phyloP scores from a whole-genome alignment of 768 basidiomycete genomes.

The Melanogaster broomeanus region DNA sequence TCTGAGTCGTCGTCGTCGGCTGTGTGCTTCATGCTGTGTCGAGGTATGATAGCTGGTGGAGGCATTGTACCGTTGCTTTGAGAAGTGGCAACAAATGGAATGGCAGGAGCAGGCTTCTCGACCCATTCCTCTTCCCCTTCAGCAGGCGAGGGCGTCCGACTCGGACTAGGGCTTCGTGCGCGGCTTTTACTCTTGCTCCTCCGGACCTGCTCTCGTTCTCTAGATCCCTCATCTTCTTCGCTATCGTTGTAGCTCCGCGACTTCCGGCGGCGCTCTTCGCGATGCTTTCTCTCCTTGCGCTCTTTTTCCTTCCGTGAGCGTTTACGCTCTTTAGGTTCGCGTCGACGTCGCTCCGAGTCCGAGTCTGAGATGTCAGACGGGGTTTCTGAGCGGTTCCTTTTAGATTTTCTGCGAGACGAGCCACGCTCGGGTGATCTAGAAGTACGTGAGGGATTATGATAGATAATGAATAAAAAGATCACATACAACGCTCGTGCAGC shows the following conservation, averaged over 20 bases:
- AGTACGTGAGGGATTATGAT: neutral
- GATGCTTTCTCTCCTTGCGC: slow-evolving; percentile 41
- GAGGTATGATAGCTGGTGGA: slow-evolving; percentile 20
- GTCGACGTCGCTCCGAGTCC: slow-evolving; percentile 60
- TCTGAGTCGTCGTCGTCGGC: slow-evolving; percentile 50
- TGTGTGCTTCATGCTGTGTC: slow-evolving; percentile 10
- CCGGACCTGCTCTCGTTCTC: slow-evolving; percentile 28
- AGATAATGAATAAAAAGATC: neutral
- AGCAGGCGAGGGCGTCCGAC: slow-evolving; percentile 32
- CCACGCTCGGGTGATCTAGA: slow-evolving; percentile 57
- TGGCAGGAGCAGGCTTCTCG: slow-evolving; percentile 47
- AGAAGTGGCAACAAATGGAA: slow-evolving; percentile 27
- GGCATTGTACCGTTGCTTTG: slow-evolving; percentile 24
- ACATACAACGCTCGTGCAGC: slow-evolving; percentile 60
- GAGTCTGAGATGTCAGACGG: slow-evolving; percentile 47
- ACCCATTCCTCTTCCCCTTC: slow-evolving; percentile 70
- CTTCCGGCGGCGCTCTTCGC: slow-evolving; percentile 37
- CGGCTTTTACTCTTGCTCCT: slow-evolving; percentile 35
- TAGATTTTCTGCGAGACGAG: slow-evolving; percentile 55
- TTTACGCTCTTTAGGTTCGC: slow-evolving; percentile 62
- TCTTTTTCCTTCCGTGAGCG: slow-evolving; percentile 51
- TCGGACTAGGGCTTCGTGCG: slow-evolving; percentile 34
- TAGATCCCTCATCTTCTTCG: slow-evolving; percentile 35
- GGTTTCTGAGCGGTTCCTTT: slow-evolving; percentile 51
- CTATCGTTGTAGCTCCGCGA: slow-evolving; percentile 37